A percentile compares a stretch with the other conserved stretches of the same genome.
Conservation (phyloP, 495 filamentous ascomycete genomes). For the Aspergillus homomorphus region DNA sequence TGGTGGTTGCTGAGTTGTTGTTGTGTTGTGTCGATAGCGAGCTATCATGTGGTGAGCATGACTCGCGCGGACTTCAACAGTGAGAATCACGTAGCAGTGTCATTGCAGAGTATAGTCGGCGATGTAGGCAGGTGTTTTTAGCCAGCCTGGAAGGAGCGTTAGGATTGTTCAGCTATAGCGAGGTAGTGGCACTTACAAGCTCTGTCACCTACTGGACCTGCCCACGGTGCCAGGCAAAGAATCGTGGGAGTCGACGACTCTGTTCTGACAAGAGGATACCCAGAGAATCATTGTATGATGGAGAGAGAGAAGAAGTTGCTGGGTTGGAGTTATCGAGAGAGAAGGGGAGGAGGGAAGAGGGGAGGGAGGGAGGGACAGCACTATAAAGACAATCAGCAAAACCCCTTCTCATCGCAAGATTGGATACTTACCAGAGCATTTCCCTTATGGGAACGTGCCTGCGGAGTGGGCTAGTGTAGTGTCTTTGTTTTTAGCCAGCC, state of each 20-base stretch:
- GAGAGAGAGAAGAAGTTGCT: no score
- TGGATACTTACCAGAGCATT: constrained; percentile 7
- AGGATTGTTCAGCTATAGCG: background rate
- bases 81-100: no score
- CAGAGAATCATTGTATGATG: no score
- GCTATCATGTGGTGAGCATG: background rate
- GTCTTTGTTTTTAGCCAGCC: constrained; percentile 16
- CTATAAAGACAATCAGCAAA: background rate
- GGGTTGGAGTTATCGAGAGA: no score
- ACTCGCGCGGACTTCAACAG: no score
- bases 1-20: background rate
- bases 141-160: constrained; percentile 6
- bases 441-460: constrained; percentile 7
- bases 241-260: no score
- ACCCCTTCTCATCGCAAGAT: background rate
- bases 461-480: constrained; percentile 1
- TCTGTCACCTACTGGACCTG: constrained; percentile 17
- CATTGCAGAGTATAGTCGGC: background rate
- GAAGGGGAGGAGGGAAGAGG: background rate
- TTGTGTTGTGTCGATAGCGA: background rate
- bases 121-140: constrained; percentile 11
- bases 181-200: constrained; percentile 14
- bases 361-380: background rate
- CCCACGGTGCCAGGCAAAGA: constrained; percentile 1
- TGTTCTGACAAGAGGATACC: no score